A percentile compares a stretch with the other conserved stretches of the same genome.
Evolutionary conservation across 768 basidiomycete species (phyloP).

Genomic region (Multifurca ochricompacta): DNA sequence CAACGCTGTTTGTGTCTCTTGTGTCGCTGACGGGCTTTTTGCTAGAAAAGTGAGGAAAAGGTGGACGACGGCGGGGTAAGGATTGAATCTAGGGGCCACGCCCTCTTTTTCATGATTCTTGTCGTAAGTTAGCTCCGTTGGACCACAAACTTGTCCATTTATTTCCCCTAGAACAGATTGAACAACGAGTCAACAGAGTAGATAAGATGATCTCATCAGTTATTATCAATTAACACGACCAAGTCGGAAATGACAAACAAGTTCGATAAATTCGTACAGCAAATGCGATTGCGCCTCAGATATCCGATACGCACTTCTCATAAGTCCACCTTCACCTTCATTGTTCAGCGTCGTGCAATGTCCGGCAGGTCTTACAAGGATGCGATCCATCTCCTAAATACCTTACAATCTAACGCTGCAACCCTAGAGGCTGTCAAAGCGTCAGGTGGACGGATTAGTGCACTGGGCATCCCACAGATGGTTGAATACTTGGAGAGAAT

Average conservation of each 20-base stretch:
- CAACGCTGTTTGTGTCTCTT: neutral
- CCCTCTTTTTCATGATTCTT: conserved; percentile 21
- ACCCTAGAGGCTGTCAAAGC: conserved; percentile 76
- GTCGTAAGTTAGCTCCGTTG: conserved; percentile 23
- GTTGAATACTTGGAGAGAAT: conserved; percentile 80
- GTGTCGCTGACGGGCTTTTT: conserved; percentile 22
- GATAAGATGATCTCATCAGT: neutral
- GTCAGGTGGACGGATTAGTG: conserved; percentile 50
- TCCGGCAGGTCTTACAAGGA: conserved; percentile 61
- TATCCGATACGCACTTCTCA: neutral
- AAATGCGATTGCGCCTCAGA: neutral
- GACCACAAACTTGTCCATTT: conserved; percentile 31
- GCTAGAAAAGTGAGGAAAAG: no score
- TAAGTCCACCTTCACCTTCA: neutral
- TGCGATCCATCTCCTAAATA: conserved; percentile 66
- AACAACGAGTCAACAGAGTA: neutral
- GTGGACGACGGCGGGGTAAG: no score
- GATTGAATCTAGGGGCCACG: conserved; percentile 25
- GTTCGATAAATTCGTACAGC: conserved; percentile 1
- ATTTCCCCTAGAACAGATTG: neutral
- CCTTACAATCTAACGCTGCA: conserved; percentile 91
- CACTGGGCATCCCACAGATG: conserved; percentile 79
- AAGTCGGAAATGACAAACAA: neutral
- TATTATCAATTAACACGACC: neutral
- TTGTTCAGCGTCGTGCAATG: conserved; percentile 36